Conservation (phyloP, 2,329 filamentous ascomycete genomes). For the Helminthosporium solani region DNA sequence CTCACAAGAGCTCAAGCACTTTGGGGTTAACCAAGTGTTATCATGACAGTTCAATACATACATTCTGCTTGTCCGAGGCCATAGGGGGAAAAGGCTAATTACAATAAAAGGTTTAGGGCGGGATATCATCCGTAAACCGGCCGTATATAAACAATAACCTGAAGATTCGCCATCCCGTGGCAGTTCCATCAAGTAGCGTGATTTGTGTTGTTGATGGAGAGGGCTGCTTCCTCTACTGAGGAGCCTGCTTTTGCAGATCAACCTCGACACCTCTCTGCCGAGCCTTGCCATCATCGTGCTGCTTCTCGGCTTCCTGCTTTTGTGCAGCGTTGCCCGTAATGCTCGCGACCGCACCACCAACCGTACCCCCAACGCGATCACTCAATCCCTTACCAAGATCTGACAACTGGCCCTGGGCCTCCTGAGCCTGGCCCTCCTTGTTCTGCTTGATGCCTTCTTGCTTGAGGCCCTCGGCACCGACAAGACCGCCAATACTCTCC, state of each 20-base stretch:
- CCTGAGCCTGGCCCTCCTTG: slow-evolving; percentile 73
- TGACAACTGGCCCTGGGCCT: slow-evolving; percentile 77
- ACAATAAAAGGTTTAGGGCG: no score
- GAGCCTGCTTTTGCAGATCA: slow-evolving; percentile 71
- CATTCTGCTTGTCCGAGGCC: no score
- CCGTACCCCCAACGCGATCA: slow-evolving; percentile 61
- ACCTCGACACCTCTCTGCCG: slow-evolving; percentile 79
- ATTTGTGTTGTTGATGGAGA: no score
- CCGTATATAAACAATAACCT: no score
- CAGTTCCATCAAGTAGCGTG: no score
- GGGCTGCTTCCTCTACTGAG: slow-evolving; percentile 20
- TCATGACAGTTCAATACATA: no score
- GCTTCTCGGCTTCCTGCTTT: slow-evolving; percentile 63
- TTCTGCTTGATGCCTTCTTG: slow-evolving; percentile 76
- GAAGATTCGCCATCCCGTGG: no score
- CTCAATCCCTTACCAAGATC: slow-evolving; percentile 67
- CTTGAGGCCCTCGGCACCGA: slow-evolving; percentile 77
- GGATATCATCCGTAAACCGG: no score
- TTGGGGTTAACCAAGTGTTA: no score
- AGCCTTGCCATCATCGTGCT: slow-evolving; percentile 82
- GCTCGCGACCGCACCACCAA: slow-evolving; percentile 71
- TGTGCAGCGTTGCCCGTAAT: slow-evolving; percentile 69
- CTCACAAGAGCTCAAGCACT: no score
- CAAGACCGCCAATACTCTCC: slow-evolving; percentile 71
- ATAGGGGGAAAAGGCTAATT: no score